These are phyloP conservation scores for Gossypium davidsonii DNA, from an alignment of 441 rosid species.

Conservation along the genomic window DNA sequence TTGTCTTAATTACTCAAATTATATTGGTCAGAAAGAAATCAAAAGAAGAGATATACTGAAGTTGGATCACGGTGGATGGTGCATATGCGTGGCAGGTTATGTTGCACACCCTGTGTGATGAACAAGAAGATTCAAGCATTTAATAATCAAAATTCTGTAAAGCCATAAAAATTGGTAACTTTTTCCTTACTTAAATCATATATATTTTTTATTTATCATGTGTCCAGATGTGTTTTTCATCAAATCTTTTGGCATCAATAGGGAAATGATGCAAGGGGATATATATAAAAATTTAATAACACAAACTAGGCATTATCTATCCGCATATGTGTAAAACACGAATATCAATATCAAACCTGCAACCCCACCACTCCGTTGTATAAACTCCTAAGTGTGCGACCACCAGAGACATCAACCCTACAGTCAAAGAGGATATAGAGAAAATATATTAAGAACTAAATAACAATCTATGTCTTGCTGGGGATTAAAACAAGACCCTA, in stretches of 20 bases:
- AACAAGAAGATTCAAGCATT: not conserved
- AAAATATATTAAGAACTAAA: not conserved
- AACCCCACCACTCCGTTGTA: slow-evolving; percentile 60
- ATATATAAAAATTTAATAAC: no score
- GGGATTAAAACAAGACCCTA: not conserved
- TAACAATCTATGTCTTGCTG: not conserved
- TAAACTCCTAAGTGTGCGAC: slow-evolving; percentile 55
- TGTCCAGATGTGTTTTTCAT: no score
- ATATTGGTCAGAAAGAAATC: not conserved
- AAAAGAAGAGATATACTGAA: slow-evolving; percentile 37
- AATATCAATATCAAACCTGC: slow-evolving; percentile 41
- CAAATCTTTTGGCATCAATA: no score
- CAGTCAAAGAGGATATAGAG: slow-evolving; percentile 18
- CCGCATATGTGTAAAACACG: not conserved
- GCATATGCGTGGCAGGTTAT: slow-evolving; percentile 57
- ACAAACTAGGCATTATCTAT: not conserved
- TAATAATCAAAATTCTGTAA: not conserved
- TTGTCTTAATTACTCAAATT: not conserved
- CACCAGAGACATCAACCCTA: slow-evolving; percentile 77
- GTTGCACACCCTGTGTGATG: slow-evolving; percentile 42
- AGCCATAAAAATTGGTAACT: not conserved
- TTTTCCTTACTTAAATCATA: no score
- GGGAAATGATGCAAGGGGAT: no score
- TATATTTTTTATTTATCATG: no score
- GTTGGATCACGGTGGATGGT: slow-evolving; percentile 61